These are phyloP conservation scores for Phlebopus sp. DNA, from an alignment of 1,284 basidiomycete species.

Conservation along the genomic window DNA sequence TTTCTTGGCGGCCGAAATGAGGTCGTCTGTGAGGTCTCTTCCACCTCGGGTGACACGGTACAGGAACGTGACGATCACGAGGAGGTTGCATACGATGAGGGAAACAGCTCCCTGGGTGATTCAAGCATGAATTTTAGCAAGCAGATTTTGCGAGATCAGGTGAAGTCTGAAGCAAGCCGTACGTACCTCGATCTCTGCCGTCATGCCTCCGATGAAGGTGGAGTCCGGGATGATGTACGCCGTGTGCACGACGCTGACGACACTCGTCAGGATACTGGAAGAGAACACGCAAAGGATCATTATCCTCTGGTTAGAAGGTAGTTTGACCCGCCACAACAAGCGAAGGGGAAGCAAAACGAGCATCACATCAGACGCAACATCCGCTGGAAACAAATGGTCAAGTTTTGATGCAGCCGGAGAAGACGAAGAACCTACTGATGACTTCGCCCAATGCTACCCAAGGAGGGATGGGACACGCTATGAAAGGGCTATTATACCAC, in stretches of 20 bases:
- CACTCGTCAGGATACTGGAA: conserved; percentile 26
- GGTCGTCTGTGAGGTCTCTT: conserved; percentile 7
- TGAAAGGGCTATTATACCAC: conserved; percentile 15
- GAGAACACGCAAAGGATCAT: conserved; percentile 31
- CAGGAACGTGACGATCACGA: conserved; percentile 28
- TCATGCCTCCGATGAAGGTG: conserved; percentile 9
- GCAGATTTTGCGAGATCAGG: not conserved
- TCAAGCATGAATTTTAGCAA: not conserved
- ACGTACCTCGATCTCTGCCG: conserved; percentile 25
- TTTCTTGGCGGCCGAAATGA: conserved; percentile 2
- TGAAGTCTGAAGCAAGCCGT: not conserved
- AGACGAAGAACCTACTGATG: conserved; percentile 17
- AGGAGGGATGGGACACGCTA: conserved; percentile 16
- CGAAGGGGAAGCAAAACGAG: conserved; percentile 24
- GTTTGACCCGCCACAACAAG: conserved; percentile 25
- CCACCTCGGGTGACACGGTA: conserved; percentile 14
- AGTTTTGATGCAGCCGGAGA: not conserved
- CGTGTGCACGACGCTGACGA: conserved; percentile 26
- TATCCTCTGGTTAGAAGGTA: conserved; percentile 23
- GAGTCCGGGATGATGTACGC: conserved; percentile 17
- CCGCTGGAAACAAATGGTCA: conserved; percentile 15
- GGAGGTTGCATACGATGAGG: conserved; percentile 33
- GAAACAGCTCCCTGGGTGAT: conserved; percentile 20
- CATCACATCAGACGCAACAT: conserved; percentile 23
- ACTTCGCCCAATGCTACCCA: conserved; percentile 26